phyloP scores from a whole-genome alignment of 805 yeast species.

The Candida cerambycidarum region DNA sequence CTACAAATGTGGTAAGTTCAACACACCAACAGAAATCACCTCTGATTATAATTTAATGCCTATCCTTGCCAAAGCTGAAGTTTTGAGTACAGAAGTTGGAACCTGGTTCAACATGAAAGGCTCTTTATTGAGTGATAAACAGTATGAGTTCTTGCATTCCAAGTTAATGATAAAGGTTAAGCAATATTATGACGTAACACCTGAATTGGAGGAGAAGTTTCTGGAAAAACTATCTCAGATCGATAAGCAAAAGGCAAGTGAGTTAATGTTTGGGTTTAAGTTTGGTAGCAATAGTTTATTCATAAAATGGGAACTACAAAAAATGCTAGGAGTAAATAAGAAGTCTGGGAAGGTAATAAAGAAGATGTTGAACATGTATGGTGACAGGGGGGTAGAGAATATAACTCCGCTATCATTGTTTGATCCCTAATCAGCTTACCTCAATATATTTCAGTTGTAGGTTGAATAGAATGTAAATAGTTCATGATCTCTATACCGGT shows the following conservation, averaged over 20 bases:
- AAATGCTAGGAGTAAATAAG: constrained; percentile 25
- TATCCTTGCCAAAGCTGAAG: constrained; percentile 21
- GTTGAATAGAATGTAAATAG: too few relatives aligned
- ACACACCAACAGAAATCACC: constrained; percentile 8
- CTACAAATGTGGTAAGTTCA: constrained; percentile 20
- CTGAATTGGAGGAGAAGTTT: constrained; percentile 13
- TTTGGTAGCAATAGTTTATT: constrained; percentile 25
- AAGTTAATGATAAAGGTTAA: constrained; percentile 9
- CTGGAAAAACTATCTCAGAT: constrained; percentile 13
- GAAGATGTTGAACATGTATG: constrained; percentile 1
- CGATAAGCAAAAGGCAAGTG: constrained; percentile 18
- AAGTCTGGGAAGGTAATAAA: constrained; percentile 8
- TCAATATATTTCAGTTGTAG: too few relatives aligned
- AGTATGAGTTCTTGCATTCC: constrained; percentile 6
- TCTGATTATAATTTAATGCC: constrained; percentile 15
- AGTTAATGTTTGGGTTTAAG: constrained; percentile 30
- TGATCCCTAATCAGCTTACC: too few relatives aligned
- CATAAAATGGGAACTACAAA: constrained; percentile 32
- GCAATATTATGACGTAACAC: constrained; percentile 7
- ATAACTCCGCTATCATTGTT: constrained; percentile 4
- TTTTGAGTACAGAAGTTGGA: constrained; percentile 5
- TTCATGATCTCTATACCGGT: too few relatives aligned
- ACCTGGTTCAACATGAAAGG: constrained; percentile 1
- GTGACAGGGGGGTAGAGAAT: neutral
- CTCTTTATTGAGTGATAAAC: neutral